These are phyloP conservation scores for Euphorbia peplus DNA, from an alignment of 345 rosid species.

Conservation along the genomic window DNA sequence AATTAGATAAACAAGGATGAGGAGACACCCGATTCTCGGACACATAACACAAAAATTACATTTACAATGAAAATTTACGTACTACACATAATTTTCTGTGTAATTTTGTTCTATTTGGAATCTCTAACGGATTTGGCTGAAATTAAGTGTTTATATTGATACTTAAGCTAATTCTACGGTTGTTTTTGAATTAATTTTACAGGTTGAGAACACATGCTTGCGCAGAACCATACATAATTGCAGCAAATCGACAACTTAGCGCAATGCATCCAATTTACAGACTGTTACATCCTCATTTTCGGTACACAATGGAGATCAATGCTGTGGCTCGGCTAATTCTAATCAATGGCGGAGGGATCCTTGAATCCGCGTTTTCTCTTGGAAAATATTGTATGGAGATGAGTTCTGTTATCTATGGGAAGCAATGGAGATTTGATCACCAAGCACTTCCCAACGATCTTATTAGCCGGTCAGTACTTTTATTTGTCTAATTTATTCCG, in stretches of 20 bases:
- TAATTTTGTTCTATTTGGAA: too few relatives aligned
- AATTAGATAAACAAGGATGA: too few relatives aligned
- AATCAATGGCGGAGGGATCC: slow-evolving; percentile 51
- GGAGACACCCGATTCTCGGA: too few relatives aligned
- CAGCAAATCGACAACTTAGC: slow-evolving; percentile 64
- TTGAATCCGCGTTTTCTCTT: slow-evolving; percentile 56
- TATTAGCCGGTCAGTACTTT: slow-evolving; percentile 45
- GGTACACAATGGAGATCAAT: slow-evolving; percentile 79
- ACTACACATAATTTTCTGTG: too few relatives aligned
- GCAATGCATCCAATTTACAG: slow-evolving; percentile 64
- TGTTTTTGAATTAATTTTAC: not conserved
- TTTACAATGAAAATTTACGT: too few relatives aligned
- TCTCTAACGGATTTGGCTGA: too few relatives aligned
- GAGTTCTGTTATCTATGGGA: slow-evolving; percentile 51
- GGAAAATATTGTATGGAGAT: slow-evolving; percentile 53
- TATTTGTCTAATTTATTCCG: too few relatives aligned
- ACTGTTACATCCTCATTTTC: slow-evolving; percentile 63
- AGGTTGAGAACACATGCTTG: slow-evolving; percentile 44
- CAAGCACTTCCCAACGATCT: slow-evolving; percentile 57
- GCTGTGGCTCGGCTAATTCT: slow-evolving; percentile 57
- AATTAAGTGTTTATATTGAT: not conserved
- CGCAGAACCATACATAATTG: slow-evolving; percentile 69
- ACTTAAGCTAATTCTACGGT: too few relatives aligned
- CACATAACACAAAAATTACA: too few relatives aligned
- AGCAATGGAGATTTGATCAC: slow-evolving; percentile 50